Evolutionary conservation across 768 basidiomycete species (phyloP).

Genomic region (Cyclocybe aegerita): DNA sequence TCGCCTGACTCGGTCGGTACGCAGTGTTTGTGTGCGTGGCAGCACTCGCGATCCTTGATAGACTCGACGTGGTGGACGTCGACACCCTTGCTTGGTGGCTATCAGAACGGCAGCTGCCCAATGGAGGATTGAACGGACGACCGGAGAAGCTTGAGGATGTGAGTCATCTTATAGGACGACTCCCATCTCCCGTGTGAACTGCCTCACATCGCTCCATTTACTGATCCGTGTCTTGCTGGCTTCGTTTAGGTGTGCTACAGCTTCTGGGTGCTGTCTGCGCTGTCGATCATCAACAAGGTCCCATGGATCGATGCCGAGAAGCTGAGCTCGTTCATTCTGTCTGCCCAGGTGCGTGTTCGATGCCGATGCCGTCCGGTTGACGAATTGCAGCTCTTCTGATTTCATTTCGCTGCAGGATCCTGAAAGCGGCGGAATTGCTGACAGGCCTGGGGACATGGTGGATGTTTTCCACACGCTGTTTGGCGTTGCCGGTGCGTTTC

Average conservation of each 20-base stretch:
- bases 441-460: constrained; percentile 88
- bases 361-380: background rate
- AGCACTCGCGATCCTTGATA: constrained; percentile 83
- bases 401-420: constrained; percentile 57
- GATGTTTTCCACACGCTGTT: constrained; percentile 99
- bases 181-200: background rate
- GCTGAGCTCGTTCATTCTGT: constrained; percentile 79
- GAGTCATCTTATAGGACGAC: constrained; percentile 23
- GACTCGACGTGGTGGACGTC: constrained; percentile 74
- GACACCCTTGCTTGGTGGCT: constrained; percentile 93
- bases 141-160: constrained; percentile 98
- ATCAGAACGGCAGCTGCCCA: constrained; percentile 88
- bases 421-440: constrained; percentile 91
- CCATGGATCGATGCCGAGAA: constrained; percentile 87
- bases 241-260: constrained; percentile 86
- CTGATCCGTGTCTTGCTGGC: background rate
- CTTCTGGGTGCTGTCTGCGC: constrained; percentile 90
- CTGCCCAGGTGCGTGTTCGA: constrained; percentile 66
- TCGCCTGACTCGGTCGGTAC: background rate
- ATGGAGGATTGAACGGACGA: constrained; percentile 93
- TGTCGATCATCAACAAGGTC: constrained; percentile 81
- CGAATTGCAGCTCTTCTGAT: background rate
- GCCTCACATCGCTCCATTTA: background rate
- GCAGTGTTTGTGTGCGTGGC: constrained; percentile 89
- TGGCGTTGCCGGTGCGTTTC: constrained; percentile 72